These are phyloP conservation scores for Brassica juncea DNA, from an alignment of 345 rosid genomes.

Conservation along the genomic window DNA sequence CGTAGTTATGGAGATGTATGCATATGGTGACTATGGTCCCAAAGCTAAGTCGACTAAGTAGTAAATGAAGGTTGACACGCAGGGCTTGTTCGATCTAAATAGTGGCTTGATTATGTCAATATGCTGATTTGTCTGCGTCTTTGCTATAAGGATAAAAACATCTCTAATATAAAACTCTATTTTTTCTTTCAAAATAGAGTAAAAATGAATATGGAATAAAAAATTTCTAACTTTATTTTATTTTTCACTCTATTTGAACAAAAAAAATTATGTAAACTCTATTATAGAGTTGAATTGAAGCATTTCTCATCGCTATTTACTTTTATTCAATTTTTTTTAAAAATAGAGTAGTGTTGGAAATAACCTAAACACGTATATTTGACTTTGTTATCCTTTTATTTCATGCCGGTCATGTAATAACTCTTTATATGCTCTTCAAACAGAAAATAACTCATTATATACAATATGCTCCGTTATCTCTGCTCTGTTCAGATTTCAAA, in stretches of 20 bases:
- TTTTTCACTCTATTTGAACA: too few species aligned
- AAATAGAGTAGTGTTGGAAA: too few species aligned
- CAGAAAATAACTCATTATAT: background rate
- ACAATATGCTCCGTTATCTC: background rate
- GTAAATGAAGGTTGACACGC: slow-evolving; percentile 40
- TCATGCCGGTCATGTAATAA: slow-evolving; percentile 4
- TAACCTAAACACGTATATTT: background rate
- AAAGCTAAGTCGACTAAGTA: slow-evolving; percentile 33
- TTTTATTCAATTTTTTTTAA: too few species aligned
- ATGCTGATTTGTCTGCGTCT: slow-evolving; percentile 20
- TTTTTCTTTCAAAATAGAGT: too few species aligned
- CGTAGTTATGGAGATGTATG: slow-evolving; percentile 33
- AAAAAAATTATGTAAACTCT: too few species aligned
- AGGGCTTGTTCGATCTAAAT: slow-evolving; percentile 4
- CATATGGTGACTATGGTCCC: slow-evolving; percentile 40
- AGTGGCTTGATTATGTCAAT: background rate
- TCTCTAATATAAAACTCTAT: too few species aligned
- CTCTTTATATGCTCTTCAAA: slow-evolving; percentile 3
- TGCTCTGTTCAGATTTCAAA: background rate
- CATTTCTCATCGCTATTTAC: too few species aligned
- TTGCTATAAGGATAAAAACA: slow-evolving; percentile 3
- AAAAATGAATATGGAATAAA: too few species aligned
- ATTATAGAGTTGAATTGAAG: too few species aligned
- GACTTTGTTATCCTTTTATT: slow-evolving; percentile 6
- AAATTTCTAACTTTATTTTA: too few species aligned